Conservation (phyloP, 345 rosid genomes). For the Heritiera fomes region DNA sequence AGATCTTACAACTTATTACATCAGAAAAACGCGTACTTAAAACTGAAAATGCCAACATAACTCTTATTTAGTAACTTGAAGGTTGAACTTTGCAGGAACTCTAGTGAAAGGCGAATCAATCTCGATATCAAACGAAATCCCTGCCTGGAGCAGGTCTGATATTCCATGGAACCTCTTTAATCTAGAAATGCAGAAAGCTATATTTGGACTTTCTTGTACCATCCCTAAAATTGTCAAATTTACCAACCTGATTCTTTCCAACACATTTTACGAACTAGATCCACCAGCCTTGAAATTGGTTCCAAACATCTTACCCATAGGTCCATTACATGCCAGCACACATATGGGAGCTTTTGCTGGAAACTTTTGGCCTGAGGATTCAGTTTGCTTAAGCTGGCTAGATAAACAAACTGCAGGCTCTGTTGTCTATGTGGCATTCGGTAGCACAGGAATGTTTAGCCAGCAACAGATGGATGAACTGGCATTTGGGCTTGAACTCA, state of each 20-base stretch:
- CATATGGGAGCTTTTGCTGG: constrained; percentile 5
- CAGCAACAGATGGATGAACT: constrained; percentile 39
- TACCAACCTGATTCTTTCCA: constrained; percentile 24
- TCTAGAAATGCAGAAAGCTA: neutral
- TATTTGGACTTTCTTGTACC: neutral
- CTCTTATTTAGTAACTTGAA: neutral
- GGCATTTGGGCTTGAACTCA: constrained; percentile 31
- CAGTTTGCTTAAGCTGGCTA: constrained; percentile 41
- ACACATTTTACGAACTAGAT: constrained; percentile 36
- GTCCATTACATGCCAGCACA: constrained; percentile 23
- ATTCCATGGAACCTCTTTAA: no score
- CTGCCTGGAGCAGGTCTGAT: no score
- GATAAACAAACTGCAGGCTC: constrained; percentile 35
- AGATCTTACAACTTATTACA: neutral
- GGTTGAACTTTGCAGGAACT: constrained; percentile 25
- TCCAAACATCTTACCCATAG: constrained; percentile 29
- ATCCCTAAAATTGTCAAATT: neutral
- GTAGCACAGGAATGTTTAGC: constrained; percentile 28
- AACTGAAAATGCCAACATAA: neutral
- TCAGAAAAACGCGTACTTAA: neutral
- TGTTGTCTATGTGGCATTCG: constrained; percentile 49
- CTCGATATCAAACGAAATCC: constrained; percentile 14
- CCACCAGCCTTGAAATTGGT: constrained; percentile 14
- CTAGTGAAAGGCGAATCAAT: constrained; percentile 14
- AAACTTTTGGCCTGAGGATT: constrained; percentile 39